Conservation (phyloP, 2,329 filamentous ascomycete genomes). For the Phyllosticta capitalensis region DNA sequence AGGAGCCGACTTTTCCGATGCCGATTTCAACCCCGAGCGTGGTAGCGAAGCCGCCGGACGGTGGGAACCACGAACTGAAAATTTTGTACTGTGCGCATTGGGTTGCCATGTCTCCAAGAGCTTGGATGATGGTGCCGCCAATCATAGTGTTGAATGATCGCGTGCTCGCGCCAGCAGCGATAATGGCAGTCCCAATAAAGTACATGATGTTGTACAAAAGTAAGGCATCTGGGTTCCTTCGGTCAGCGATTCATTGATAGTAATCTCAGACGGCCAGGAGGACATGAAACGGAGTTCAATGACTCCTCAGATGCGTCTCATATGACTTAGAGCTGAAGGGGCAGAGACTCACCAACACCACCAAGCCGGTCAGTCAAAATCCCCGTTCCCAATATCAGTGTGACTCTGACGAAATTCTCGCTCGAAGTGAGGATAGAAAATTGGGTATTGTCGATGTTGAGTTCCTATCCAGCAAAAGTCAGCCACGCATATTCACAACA, state of each 20-base stretch:
- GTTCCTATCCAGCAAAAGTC: conserved; percentile 22
- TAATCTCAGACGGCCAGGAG: too few species aligned
- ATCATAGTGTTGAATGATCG: conserved; percentile 54
- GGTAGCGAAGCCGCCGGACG: conserved; percentile 49
- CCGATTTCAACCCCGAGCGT: conserved; percentile 52
- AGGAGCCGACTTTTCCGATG: conserved; percentile 52
- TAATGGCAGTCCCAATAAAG: conserved; percentile 47
- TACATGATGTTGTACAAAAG: conserved; percentile 54
- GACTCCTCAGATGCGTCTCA: too few species aligned
- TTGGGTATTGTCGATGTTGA: conserved; percentile 51
- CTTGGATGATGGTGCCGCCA: conserved; percentile 44
- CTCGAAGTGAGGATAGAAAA: conserved; percentile 51
- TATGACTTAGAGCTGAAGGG: too few species aligned
- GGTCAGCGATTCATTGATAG: background rate
- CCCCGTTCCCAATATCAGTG: conserved; percentile 46
- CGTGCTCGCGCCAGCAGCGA: conserved; percentile 48
- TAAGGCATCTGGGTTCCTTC: conserved; percentile 35
- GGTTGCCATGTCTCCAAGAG: conserved; percentile 54
- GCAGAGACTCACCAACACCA: conserved; percentile 37
- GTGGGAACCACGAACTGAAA: conserved; percentile 56
- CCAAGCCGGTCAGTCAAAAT: conserved; percentile 50
- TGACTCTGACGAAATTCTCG: conserved; percentile 52
- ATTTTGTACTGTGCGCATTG: conserved; percentile 57
- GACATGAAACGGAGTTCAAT: too few species aligned
- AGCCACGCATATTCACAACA: background rate